Conservation (phyloP, 1,139 yeast genomes). For the Meyerozyma athensensis region DNA sequence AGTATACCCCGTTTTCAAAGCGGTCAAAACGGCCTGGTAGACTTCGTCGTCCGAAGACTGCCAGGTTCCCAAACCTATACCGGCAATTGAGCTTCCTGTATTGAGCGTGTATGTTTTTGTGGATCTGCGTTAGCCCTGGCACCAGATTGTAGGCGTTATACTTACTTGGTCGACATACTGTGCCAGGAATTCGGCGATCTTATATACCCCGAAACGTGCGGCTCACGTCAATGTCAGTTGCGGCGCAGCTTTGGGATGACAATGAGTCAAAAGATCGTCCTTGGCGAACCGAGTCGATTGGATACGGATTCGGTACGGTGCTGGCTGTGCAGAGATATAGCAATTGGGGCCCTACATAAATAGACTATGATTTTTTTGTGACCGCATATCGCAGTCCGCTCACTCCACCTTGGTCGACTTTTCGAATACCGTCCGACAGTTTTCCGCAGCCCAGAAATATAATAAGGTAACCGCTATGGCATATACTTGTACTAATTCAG, state of each 20-base stretch:
- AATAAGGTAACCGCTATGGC: background rate
- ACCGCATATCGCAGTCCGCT: no score
- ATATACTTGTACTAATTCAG: background rate
- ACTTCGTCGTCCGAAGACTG: constrained; percentile 14
- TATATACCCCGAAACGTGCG: constrained; percentile 1
- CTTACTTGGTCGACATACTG: constrained; percentile 1
- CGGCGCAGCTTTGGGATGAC: no score
- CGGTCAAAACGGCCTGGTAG: constrained; percentile 14
- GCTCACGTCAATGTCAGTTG: background rate
- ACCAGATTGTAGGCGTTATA: background rate
- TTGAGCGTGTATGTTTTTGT: constrained; percentile 9
- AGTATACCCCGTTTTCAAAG: constrained; percentile 15
- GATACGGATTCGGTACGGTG: no score
- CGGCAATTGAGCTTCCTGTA: constrained; percentile 15
- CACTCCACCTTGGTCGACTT: background rate
- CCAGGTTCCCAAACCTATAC: constrained; percentile 21
- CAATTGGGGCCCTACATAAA: background rate
- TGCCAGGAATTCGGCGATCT: background rate
- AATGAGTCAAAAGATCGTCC: no score
- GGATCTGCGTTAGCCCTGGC: background rate
- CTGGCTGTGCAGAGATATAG: no score
- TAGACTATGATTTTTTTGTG: background rate
- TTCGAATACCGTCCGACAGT: background rate
- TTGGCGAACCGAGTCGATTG: no score
- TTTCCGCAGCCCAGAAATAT: background rate